phyloP scores from a whole-genome alignment of 2,329 filamentous ascomycete species.

The Neophaeococcomyces mojaviensis region DNA sequence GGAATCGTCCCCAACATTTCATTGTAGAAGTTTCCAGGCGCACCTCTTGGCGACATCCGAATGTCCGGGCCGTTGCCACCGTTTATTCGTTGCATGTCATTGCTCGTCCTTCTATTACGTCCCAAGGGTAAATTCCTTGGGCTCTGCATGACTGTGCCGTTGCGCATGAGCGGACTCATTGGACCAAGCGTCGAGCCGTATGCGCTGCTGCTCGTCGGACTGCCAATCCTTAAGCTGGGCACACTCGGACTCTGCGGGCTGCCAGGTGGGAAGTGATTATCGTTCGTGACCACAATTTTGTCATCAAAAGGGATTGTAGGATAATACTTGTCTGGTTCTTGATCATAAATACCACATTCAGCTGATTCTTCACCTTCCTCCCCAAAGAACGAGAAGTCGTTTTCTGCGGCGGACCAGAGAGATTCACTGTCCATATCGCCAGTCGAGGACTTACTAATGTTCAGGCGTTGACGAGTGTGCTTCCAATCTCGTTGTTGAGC shows the following conservation, averaged over 20 bases:
- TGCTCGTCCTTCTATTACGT: slow-evolving; percentile 18
- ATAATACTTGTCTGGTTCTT: slow-evolving; percentile 37
- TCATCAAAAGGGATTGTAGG: slow-evolving; percentile 40
- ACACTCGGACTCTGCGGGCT: slow-evolving; percentile 11
- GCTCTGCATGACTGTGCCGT: slow-evolving; percentile 8
- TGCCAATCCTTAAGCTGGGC: slow-evolving; percentile 6
- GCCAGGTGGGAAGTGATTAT: slow-evolving; percentile 21
- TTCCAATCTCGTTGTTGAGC: slow-evolving; percentile 28
- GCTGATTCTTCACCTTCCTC: slow-evolving; percentile 35
- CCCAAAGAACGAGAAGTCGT: slow-evolving; percentile 56
- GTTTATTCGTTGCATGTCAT: slow-evolving; percentile 14
- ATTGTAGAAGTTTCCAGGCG: slow-evolving; percentile 7
- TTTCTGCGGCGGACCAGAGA: slow-evolving; percentile 51
- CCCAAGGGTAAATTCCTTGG: slow-evolving; percentile 21
- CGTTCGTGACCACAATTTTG: slow-evolving; percentile 33
- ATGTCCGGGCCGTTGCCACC: background rate
- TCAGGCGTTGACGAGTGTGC: slow-evolving; percentile 38
- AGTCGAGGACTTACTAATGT: slow-evolving; percentile 47
- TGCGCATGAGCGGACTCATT: slow-evolving; percentile 1
- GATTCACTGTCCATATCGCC: slow-evolving; percentile 53
- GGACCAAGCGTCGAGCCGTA: slow-evolving; percentile 8
- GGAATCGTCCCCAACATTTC: slow-evolving; percentile 12
- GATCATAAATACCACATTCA: slow-evolving; percentile 45
- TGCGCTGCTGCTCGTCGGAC: slow-evolving; percentile 13
- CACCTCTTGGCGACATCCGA: slow-evolving; percentile 5